phyloP scores from a whole-genome alignment of 352 stramenopile species.

The Globisporangium spiculum region DNA sequence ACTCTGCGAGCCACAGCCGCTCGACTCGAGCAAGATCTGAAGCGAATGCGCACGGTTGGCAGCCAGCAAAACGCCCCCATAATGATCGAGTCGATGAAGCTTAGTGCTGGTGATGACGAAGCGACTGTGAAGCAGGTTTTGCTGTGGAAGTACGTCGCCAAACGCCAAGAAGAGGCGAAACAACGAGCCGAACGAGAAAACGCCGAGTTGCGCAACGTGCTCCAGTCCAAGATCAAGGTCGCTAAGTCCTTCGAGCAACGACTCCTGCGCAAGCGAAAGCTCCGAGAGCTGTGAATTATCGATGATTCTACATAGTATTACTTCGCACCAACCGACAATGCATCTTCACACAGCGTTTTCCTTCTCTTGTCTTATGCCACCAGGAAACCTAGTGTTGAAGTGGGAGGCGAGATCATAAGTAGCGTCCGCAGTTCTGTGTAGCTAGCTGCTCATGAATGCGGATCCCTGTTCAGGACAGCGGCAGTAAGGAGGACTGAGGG shows the following conservation, averaged over 20 bases:
- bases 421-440: no score
- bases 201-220: neutral
- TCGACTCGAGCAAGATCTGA: neutral
- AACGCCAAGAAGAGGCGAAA: neutral
- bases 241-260: slow-evolving; percentile 1
- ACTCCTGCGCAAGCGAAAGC: neutral
- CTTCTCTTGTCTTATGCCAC: no score
- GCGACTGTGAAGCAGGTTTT: neutral
- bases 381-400: no score
- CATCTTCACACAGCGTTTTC: no score
- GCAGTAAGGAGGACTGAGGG: no score
- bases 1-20: neutral
- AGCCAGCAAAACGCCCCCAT: neutral
- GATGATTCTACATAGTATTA: no score
- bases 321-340: no score
- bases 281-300: neutral
- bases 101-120: neutral
- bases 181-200: neutral
- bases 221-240: slow-evolving; percentile 3
- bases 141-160: neutral
- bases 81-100: neutral
- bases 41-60: neutral
- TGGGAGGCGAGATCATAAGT: no score
- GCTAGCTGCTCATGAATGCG: no score
- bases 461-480: no score